Base-by-base conservation (phyloP, 441 rosid species). In the Gossypium gossypioides region DNA sequence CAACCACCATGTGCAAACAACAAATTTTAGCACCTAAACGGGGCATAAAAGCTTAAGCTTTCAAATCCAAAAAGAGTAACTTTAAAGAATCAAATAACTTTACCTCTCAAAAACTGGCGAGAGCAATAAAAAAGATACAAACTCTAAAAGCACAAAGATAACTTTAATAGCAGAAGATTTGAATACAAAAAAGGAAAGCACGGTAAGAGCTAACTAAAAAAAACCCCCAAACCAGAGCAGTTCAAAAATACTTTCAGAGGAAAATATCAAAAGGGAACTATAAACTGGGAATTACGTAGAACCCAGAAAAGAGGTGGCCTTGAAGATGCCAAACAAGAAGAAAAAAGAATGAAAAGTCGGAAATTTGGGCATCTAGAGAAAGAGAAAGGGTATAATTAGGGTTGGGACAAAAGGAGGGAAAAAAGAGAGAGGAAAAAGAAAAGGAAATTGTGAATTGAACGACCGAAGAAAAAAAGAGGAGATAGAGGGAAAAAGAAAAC, bases 391-490 rank as follows among this genome's bases (percentile, higher is more conserved):
- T 9, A 58, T 32, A 10, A 13, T 46, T 61, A 70, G 79, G 75
- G 80, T 64, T 80, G 68, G 81, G 83, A 78, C 84, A 83, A 80
- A 82, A 68, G 83, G 81, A 75, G 60, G 81, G 82, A 82, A 81
- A 37, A 37, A 37, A 37, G 42, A 37, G 66, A 55, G 77, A 61
- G 66, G 71, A 1, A 6, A 78, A 79, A 74, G 75, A 81, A 79
- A 79, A 67, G 55, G 77, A 69, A 73, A 72, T 68, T 67, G 76
- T 34, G 75, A 54, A 32, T 54, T 32, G 77, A 82, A 75, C 75
- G 82, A 80, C 71, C 76, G 84, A 73, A 51, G 84, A 76, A 72
- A 79, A 82, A 82, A 80, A 79, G 48, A 62, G 72, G 52, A 70
- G 76, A 42, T 81, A 75, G 72, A 81, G 77, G 82, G 12, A 40